Base-by-base conservation (phyloP, 2,329 filamentous ascomycete genomes). In the Pseudohalonectria lignicola region DNA sequence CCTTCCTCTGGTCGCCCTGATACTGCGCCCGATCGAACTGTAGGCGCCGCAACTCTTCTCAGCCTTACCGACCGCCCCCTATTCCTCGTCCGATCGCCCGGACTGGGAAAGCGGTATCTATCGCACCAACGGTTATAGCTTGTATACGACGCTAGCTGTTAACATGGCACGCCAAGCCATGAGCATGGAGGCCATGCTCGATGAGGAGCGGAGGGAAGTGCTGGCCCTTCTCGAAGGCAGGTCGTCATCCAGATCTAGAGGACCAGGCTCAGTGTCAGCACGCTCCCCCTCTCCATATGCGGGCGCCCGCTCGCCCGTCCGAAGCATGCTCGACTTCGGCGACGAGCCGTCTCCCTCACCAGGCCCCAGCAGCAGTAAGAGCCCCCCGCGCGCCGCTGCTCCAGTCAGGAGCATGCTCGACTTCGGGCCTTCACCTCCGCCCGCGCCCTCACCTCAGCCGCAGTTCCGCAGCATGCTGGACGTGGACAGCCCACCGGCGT, bases 121-220 rank as follows among this genome's bases (percentile, higher is more conserved):
- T n/a, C n/a, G n/a, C n/a, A n/a, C n/a, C n/a, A n/a, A n/a, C n/a
- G n/a, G n/a, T n/a, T n/a, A n/a, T n/a, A n/a, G n/a, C n/a, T n/a
- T n/a, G n/a, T n/a, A n/a, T n/a, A n/a, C n/a, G n/a, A n/a, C n/a
- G n/a, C n/a, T n/a, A n/a, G n/a, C n/a, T n/a, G n/a, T n/a, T n/a
- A 49, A 20, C 41, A 61, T 60, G 58, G 46, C 55, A 34, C 51
- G 45, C 36, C 59, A 61, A 36, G 63, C 65, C 16, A 86, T 86
- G 79, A 86, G 82, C 52, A 74, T 88, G 52, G 83, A 86, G 61
- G 74, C 80, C 35, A 75, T 79, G 47, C 67, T 87, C 45, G 83
- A 87, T 53, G 79, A 86, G 64, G 84, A 90, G 66, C 74, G 82
- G 44, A 68, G 70, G 45, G 82, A 86, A 60, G 78, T 87, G 29